Conservation (phyloP, 2,329 filamentous ascomycete species). For the Colletotrichum neosansevieriae region DNA sequence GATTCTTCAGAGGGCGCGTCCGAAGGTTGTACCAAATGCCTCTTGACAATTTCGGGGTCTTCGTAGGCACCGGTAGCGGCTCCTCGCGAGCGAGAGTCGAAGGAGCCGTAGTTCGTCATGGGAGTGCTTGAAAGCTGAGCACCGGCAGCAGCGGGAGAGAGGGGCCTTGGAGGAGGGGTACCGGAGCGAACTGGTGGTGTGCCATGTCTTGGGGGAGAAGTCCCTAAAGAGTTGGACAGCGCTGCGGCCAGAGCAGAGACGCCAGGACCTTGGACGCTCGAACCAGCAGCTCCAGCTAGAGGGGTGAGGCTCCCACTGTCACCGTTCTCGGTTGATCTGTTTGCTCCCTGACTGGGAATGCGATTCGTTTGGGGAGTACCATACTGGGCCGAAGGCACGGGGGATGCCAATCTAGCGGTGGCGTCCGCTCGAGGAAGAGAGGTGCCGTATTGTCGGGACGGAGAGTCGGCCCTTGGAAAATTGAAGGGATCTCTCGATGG, state of each 20-base stretch:
- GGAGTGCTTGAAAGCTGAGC: constrained; percentile 63
- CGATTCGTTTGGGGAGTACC: constrained; percentile 58
- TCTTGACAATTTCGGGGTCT: constrained; percentile 90
- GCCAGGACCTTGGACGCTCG: constrained; percentile 79
- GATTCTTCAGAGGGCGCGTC: constrained; percentile 63
- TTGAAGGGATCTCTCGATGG: constrained; percentile 53
- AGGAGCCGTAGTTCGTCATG: constrained; percentile 83
- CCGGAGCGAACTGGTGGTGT: constrained; percentile 71
- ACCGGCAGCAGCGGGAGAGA: constrained; percentile 58
- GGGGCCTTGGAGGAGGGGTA: constrained; percentile 63
- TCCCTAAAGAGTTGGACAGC: constrained; percentile 79
- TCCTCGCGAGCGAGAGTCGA: constrained; percentile 74
- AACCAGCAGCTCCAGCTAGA: constrained; percentile 71
- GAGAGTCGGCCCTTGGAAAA: constrained; percentile 46
- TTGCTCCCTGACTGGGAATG: constrained; percentile 53
- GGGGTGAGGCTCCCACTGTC: constrained; percentile 69
- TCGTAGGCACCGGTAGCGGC: constrained; percentile 75
- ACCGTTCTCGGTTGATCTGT: constrained; percentile 48
- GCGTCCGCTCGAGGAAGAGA: constrained; percentile 67
- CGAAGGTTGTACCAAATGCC: constrained; percentile 83
- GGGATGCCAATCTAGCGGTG: constrained; percentile 72
- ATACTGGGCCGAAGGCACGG: constrained; percentile 58
- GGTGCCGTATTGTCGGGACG: constrained; percentile 56
- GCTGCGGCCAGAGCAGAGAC: constrained; percentile 90
- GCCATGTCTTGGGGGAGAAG: constrained; percentile 77